Evolutionary conservation across 805 yeast genomes (phyloP).

Genomic region (Candida quercuum): DNA sequence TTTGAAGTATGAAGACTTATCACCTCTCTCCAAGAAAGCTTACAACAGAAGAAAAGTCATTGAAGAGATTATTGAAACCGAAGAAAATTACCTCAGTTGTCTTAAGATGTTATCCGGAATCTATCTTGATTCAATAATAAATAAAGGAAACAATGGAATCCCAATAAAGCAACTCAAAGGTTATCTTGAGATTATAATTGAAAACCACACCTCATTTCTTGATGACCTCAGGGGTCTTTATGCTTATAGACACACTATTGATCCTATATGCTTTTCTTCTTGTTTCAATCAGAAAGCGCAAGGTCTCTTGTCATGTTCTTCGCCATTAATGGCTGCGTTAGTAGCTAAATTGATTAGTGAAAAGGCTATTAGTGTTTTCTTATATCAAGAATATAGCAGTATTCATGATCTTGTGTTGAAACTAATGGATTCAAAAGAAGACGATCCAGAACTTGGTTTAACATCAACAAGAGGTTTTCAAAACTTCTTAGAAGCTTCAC

Average conservation of each 20-base stretch:
- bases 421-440: slow-evolving; percentile 25
- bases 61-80: slow-evolving; percentile 47
- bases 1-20: slow-evolving; percentile 6
- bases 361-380: slow-evolving; percentile 21
- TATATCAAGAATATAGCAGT: slow-evolving; percentile 32
- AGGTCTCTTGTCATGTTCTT: slow-evolving; percentile 6
- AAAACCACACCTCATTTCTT: slow-evolving; percentile 28
- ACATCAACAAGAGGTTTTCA: slow-evolving; percentile 28
- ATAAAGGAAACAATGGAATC: slow-evolving; percentile 25
- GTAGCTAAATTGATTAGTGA: slow-evolving; percentile 18
- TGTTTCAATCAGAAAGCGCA: not conserved
- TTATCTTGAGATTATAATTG: slow-evolving; percentile 26
- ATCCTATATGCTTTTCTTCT: not conserved
- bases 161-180: slow-evolving; percentile 30
- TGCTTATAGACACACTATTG: not conserved
- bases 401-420: slow-evolving; percentile 29
- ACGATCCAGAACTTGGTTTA: slow-evolving; percentile 19
- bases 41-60: slow-evolving; percentile 25
- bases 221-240: slow-evolving; percentile 18
- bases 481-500: slow-evolving; percentile 36
- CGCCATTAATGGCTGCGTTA: slow-evolving; percentile 21
- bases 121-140: slow-evolving; percentile 36
- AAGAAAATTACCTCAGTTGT: slow-evolving; percentile 40
- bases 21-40: slow-evolving; percentile 14
- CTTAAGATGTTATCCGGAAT: slow-evolving; percentile 36